Evolutionary conservation across 192 early-diverging fungal genomes (phyloP).

Genomic region (Dispira simplex): DNA sequence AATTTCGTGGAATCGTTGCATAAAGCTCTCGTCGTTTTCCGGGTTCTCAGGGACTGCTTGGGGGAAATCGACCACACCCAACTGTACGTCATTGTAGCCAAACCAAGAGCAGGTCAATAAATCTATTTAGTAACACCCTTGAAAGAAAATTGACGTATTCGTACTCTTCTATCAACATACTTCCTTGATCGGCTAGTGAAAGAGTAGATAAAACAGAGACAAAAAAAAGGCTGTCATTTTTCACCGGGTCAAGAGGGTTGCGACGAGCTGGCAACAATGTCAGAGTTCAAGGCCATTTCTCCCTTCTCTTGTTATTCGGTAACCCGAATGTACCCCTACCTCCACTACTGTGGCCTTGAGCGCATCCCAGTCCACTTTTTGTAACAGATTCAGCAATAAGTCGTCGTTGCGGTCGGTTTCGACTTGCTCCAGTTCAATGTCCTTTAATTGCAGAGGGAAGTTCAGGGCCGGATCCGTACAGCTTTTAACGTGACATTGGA

Average conservation of each 20-base stretch:
- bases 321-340: slow-evolving; percentile 14
- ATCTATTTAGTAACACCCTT: background rate
- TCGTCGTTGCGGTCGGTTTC: slow-evolving; percentile 21
- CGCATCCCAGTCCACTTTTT: slow-evolving; percentile 13
- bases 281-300: no score
- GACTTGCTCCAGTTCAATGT: slow-evolving; percentile 58
- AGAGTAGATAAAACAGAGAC: background rate
- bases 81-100: slow-evolving; percentile 21
- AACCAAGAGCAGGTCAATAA: background rate
- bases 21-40: slow-evolving; percentile 41
- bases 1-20: slow-evolving; percentile 58
- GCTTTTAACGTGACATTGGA: slow-evolving; percentile 94
- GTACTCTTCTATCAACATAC: background rate
- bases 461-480: slow-evolving; percentile 67
- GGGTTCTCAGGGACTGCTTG: slow-evolving; percentile 40
- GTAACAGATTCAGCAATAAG: slow-evolving; percentile 12
- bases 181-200: background rate
- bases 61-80: slow-evolving; percentile 52
- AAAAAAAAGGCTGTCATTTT: background rate
- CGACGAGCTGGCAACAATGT: background rate
- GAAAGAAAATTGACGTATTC: background rate
- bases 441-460: slow-evolving; percentile 79
- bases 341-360: slow-evolving; percentile 24
- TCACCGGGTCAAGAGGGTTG: background rate
- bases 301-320: no score